phyloP scores from a whole-genome alignment of 768 basidiomycete species.

The Boletus patriciae region DNA sequence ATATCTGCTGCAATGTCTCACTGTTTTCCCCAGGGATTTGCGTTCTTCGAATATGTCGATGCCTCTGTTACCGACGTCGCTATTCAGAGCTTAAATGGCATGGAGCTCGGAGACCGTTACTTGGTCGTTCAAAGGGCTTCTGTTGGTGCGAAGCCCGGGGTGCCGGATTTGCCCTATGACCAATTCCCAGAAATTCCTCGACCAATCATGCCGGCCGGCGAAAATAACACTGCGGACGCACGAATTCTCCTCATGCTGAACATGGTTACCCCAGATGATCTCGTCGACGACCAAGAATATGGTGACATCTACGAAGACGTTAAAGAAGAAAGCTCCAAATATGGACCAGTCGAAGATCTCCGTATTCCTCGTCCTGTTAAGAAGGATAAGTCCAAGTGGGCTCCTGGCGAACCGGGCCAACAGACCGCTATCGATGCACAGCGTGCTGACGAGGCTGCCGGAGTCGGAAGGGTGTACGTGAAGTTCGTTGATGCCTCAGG shows the following conservation, averaged over 20 bases:
- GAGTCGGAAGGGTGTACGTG: slow-evolving; percentile 95
- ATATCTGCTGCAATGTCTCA: not conserved
- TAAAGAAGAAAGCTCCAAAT: slow-evolving; percentile 83
- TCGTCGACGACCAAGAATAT: slow-evolving; percentile 88
- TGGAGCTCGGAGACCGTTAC: slow-evolving; percentile 95
- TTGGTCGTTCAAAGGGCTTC: slow-evolving; percentile 97
- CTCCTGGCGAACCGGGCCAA: slow-evolving; percentile 55
- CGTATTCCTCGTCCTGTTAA: slow-evolving; percentile 87
- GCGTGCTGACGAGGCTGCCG: slow-evolving; percentile 82
- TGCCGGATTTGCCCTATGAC: slow-evolving; percentile 69
- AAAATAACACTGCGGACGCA: slow-evolving; percentile 56
- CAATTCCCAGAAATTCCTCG: slow-evolving; percentile 82
- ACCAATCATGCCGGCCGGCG: slow-evolving; percentile 85
- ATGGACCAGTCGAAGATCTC: slow-evolving; percentile 80
- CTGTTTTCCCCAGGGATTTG: slow-evolving; percentile 73
- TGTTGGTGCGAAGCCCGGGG: slow-evolving; percentile 81
- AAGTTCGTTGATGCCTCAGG: slow-evolving; percentile 66
- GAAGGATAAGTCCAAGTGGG: slow-evolving; percentile 82
- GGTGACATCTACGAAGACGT: slow-evolving; percentile 93
- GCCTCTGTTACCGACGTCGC: slow-evolving; percentile 87
- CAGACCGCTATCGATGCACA: slow-evolving; percentile 65
- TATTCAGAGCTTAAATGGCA: slow-evolving; percentile 93
- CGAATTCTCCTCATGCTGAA: slow-evolving; percentile 96
- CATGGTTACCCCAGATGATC: slow-evolving; percentile 96
- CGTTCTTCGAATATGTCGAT: slow-evolving; percentile 98